Evolutionary conservation across 1,284 basidiomycete species (phyloP).

Genomic region (Leccinum pallidistipes): DNA sequence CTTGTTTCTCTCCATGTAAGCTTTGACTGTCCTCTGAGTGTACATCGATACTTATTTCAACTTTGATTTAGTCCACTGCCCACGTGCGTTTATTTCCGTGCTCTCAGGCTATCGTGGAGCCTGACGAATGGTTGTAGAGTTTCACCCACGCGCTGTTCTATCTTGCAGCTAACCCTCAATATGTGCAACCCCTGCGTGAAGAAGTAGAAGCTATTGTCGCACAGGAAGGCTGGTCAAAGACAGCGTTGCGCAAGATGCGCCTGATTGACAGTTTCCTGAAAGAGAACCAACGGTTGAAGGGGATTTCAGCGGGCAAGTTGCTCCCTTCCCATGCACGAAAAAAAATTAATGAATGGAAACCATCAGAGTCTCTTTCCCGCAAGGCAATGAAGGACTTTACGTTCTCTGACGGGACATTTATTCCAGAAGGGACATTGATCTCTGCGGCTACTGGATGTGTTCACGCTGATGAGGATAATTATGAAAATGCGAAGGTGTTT

Average conservation of each 20-base stretch:
- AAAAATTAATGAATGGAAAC: not conserved
- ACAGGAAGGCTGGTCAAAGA: not conserved
- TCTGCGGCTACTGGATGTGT: conserved; percentile 22
- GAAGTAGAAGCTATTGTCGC: not conserved
- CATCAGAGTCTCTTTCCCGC: conserved; percentile 17
- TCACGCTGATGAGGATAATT: conserved; percentile 31
- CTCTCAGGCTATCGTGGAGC: not conserved
- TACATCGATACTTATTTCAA: not conserved
- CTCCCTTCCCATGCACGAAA: not conserved
- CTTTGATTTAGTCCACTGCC: not conserved
- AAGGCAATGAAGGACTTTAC: conserved; percentile 38
- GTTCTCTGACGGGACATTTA: conserved; percentile 42
- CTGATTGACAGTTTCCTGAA: not conserved
- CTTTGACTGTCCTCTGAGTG: not conserved
- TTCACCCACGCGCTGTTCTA: not conserved
- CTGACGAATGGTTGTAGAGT: not conserved
- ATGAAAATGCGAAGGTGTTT: conserved; percentile 30
- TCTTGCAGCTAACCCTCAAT: not conserved
- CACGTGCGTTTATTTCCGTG: not conserved
- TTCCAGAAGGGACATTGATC: conserved; percentile 39
- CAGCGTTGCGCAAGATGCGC: not conserved
- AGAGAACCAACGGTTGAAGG: not conserved
- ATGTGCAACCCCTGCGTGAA: not conserved
- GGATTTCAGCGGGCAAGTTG: not conserved
- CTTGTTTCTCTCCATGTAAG: not conserved